A percentile compares a stretch with the other conserved stretches of the same genome.
Conservation (phyloP, 805 yeast genomes). For the Yamadazyma phyllophila region DNA sequence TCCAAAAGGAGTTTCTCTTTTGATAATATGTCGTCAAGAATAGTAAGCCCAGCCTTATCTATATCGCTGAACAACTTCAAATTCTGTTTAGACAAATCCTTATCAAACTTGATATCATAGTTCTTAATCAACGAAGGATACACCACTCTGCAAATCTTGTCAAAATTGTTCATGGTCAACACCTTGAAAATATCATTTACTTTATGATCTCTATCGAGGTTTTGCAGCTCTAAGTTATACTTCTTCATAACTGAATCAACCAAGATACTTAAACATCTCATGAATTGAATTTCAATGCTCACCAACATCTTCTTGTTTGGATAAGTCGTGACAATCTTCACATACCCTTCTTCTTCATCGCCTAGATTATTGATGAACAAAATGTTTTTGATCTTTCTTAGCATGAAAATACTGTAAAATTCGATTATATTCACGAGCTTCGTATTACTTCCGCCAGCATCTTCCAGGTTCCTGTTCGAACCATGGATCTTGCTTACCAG, state of each 20-base stretch:
- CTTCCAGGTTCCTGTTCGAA: neutral
- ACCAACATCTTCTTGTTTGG: slow-evolving; percentile 41
- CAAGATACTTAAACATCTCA: slow-evolving; percentile 41
- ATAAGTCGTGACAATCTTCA: slow-evolving; percentile 33
- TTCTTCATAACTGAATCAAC: slow-evolving; percentile 42
- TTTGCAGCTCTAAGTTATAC: slow-evolving; percentile 27
- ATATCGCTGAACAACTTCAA: slow-evolving; percentile 41
- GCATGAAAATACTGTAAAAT: slow-evolving; percentile 33
- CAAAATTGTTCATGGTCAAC: slow-evolving; percentile 44
- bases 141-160: slow-evolving; percentile 28
- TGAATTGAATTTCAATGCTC: slow-evolving; percentile 44
- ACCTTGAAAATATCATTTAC: slow-evolving; percentile 33
- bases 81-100: slow-evolving; percentile 35
- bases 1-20: slow-evolving; percentile 36
- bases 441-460: slow-evolving; percentile 24
- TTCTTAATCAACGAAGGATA: slow-evolving; percentile 31
- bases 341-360: slow-evolving; percentile 15
- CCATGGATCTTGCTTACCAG: slow-evolving; percentile 2
- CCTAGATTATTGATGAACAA: slow-evolving; percentile 20
- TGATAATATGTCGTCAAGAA: slow-evolving; percentile 39
- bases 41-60: slow-evolving; percentile 38
- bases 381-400: slow-evolving; percentile 28
- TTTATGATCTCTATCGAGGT: slow-evolving; percentile 12
- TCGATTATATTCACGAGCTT: slow-evolving; percentile 35
- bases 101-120: slow-evolving; percentile 35